Conservation (phyloP, 2,329 filamentous ascomycete species). For the Aspergillus calidoustus region DNA sequence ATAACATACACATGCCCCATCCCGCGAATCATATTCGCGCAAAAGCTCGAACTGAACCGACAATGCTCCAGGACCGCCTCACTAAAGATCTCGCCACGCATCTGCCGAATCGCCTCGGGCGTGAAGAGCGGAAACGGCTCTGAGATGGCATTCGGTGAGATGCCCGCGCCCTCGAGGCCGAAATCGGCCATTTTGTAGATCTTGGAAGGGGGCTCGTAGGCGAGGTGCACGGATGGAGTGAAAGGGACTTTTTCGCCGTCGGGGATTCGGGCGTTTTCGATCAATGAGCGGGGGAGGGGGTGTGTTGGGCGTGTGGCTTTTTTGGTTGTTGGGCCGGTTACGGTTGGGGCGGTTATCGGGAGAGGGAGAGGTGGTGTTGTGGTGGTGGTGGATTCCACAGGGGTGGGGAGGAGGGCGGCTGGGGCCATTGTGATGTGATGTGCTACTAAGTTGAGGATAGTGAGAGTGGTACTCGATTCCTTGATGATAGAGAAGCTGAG, state of each 20-base stretch:
- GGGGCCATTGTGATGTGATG: conserved; percentile 4
- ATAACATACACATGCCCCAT: conserved; percentile 58
- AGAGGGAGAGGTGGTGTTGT: neutral
- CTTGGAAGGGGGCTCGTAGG: conserved; percentile 54
- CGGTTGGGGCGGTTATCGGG: conserved; percentile 1
- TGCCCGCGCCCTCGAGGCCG: conserved; percentile 54
- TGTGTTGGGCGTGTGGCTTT: conserved; percentile 24
- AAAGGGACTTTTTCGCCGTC: conserved; percentile 43
- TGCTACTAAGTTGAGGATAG: too few relatives aligned
- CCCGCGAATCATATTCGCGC: conserved; percentile 54
- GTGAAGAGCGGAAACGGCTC: conserved; percentile 67
- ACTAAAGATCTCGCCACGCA: conserved; percentile 66
- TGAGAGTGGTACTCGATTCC: too few relatives aligned
- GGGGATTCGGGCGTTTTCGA: neutral
- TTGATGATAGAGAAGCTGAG: too few relatives aligned
- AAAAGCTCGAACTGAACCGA: conserved; percentile 61
- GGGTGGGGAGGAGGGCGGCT: neutral
- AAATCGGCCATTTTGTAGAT: conserved; percentile 65
- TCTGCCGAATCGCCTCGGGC: conserved; percentile 61
- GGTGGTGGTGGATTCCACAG: neutral
- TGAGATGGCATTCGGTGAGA: conserved; percentile 34
- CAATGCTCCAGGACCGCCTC: conserved; percentile 60
- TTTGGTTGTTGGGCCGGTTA: conserved; percentile 20
- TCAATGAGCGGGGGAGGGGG: conserved; percentile 16
- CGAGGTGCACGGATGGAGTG: conserved; percentile 58